Evolutionary conservation across 2,329 filamentous ascomycete genomes (phyloP).

Genomic region (Curvularia sp.): DNA sequence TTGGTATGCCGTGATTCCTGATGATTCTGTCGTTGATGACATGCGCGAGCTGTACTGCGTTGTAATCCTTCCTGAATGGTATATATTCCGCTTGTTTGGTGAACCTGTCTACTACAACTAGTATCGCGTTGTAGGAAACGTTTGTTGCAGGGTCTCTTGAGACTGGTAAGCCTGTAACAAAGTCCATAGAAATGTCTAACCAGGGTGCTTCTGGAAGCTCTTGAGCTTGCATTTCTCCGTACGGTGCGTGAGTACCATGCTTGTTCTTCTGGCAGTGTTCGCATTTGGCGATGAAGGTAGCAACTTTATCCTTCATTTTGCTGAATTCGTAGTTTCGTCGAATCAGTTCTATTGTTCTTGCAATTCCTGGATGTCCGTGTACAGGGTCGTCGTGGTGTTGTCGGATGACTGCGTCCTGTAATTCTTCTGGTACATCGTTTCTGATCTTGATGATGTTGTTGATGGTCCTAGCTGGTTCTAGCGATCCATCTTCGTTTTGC

Average conservation of each 20-base stretch:
- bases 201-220: conserved; percentile 10
- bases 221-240: conserved; percentile 15
- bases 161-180: too few relatives aligned
- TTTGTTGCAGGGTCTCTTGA: too few relatives aligned
- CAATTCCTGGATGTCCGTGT: too few relatives aligned
- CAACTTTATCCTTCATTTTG: too few relatives aligned
- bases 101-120: conserved; percentile 7
- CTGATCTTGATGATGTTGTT: background rate
- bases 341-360: too few relatives aligned
- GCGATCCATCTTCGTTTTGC: too few relatives aligned
- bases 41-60: too few relatives aligned
- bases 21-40: too few relatives aligned
- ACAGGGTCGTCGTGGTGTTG: background rate
- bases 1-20: too few relatives aligned
- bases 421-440: conserved; percentile 5
- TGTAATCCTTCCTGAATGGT: too few relatives aligned
- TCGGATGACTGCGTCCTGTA: background rate
- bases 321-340: too few relatives aligned
- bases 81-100: background rate
- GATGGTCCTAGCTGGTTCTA: background rate
- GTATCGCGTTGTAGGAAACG: conserved; percentile 3
- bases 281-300: too few relatives aligned
- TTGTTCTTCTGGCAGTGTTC: conserved; percentile 17
- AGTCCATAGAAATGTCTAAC: conserved; percentile 14
- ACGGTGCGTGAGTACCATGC: conserved; percentile 5